Conservation (phyloP, 2,329 filamentous ascomycete species). For the Periglandula ipomoeae region DNA sequence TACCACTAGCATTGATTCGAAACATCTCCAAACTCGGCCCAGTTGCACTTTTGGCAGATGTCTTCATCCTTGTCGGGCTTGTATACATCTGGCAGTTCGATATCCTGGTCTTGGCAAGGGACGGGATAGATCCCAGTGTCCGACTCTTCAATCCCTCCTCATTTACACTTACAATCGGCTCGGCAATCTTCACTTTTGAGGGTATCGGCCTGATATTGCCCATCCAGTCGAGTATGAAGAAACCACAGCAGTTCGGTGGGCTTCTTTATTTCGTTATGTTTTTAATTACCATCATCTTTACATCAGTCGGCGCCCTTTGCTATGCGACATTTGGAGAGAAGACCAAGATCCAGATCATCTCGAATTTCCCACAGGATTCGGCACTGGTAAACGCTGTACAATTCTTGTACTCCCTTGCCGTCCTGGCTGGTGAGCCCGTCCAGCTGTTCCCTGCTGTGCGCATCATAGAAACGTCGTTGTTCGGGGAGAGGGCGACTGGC, state of each 20-base stretch:
- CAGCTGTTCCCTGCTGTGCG: constrained; percentile 66
- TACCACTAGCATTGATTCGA: constrained; percentile 60
- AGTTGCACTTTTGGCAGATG: constrained; percentile 59
- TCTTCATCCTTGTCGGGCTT: constrained; percentile 62
- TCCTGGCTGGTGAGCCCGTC: constrained; percentile 64
- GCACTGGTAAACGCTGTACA: constrained; percentile 68
- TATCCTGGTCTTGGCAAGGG: constrained; percentile 42
- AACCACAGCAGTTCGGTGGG: constrained; percentile 56
- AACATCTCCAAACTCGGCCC: constrained; percentile 68
- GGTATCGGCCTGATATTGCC: constrained; percentile 69
- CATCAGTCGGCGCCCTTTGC: constrained; percentile 61
- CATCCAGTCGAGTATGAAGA: constrained; percentile 66
- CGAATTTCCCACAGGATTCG: constrained; percentile 63
- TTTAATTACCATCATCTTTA: constrained; percentile 64
- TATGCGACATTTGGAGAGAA: constrained; percentile 63
- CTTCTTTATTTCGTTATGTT: constrained; percentile 62
- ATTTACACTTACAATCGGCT: constrained; percentile 63
- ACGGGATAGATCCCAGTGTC: constrained; percentile 53
- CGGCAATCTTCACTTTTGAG: constrained; percentile 71
- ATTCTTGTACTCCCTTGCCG: constrained; percentile 63
- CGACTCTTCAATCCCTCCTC: constrained; percentile 58
- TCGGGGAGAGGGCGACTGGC: constrained; percentile 55
- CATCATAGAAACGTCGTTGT: constrained; percentile 60
- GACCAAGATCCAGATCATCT: constrained; percentile 66
- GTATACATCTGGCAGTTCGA: constrained; percentile 68